A percentile compares a stretch with the other conserved stretches of the same genome.
These are phyloP conservation scores for Harringtonia lauricola DNA, from an alignment of 2,329 filamentous ascomycete genomes.

Conservation along the genomic window DNA sequence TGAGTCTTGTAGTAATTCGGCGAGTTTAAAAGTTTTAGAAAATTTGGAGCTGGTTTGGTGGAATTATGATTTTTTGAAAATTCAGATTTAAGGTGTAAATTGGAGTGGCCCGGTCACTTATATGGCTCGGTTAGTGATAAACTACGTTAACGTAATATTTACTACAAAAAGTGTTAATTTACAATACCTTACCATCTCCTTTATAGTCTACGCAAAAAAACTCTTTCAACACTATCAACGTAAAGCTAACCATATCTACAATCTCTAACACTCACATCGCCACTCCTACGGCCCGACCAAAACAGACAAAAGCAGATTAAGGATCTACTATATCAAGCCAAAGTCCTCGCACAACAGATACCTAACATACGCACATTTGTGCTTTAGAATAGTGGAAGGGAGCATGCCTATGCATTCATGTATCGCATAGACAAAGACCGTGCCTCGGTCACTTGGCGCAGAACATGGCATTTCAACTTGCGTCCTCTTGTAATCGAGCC, in stretches of 20 bases:
- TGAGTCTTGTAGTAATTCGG: too few relatives aligned
- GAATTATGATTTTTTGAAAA: too few relatives aligned
- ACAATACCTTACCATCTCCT: slow-evolving; percentile 18
- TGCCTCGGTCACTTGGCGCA: slow-evolving; percentile 19
- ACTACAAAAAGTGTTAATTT: slow-evolving; percentile 16
- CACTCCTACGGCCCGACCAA: slow-evolving; percentile 12
- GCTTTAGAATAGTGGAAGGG: slow-evolving; percentile 21
- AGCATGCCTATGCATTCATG: slow-evolving; percentile 22
- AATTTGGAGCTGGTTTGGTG: too few relatives aligned
- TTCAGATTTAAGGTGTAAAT: too few relatives aligned
- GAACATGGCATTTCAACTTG: slow-evolving; percentile 19
- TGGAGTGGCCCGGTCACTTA: too few relatives aligned
- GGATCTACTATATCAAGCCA: slow-evolving; percentile 15
- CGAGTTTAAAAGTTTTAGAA: too few relatives aligned
- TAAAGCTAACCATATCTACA: slow-evolving; percentile 18
- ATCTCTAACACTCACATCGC: slow-evolving; percentile 23
- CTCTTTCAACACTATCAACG: slow-evolving; percentile 16
- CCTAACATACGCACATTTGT: slow-evolving; percentile 19
- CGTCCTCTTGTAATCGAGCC: slow-evolving; percentile 15
- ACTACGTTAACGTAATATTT: too few relatives aligned
- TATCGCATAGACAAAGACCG: slow-evolving; percentile 14
- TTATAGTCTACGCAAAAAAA: slow-evolving; percentile 17
- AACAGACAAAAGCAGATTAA: slow-evolving; percentile 11
- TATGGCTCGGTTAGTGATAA: too few relatives aligned
- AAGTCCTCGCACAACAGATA: slow-evolving; percentile 16